Evolutionary conservation across 805 yeast species (phyloP), one percentile per base, ranked within the genome.

Genomic region (Tetrapisispora phaffii): DNA sequence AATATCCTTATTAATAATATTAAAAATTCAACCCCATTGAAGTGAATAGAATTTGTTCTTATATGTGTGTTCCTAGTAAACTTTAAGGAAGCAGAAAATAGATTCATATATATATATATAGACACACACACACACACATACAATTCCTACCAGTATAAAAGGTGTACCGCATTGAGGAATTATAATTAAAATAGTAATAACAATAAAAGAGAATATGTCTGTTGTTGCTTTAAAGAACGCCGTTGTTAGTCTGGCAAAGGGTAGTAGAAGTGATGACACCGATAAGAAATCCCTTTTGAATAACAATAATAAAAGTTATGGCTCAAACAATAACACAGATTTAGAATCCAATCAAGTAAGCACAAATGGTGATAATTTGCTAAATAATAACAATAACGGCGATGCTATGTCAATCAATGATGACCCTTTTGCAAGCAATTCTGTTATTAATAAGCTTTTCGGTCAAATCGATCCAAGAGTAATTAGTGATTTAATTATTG

Each of bases 401-500:
- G 38, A 47, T 39, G 3, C 26, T 26, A 12, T 22, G 23, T 26
- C n/a, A 16, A 26, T 22, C 15, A 31, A 28, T 15, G 21, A 37
- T 17, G 19, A 32, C 20, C 43, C 41, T 20, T 33, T 33, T 19
- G 42, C 24, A n/a, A 33, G 13, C 24, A 26, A 17, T 9, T 26
- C 46, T 16, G 10, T 32, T 12, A n/a, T 37, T 7, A 39, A 37
- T 32, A 60, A 63, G 55, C 55, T 79, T 32, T 70, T 80, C 49
- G 73, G 72, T 33, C 74, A 69, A 39, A 73, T 83, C 43, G 90
- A 84, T 60, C 97, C 97, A 13, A 78, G 97, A 62, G 89, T 88
- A 21, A 85, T 89, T 82, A 80, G 90, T 38, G 97, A 89, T 63
- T 73, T 85, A 45, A 87, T 89, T 52, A 90, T 89, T 59, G 97